Percentiles rank a stretch among this genome's conserved stretches.
These are phyloP conservation scores for Naganishia onofrii DNA, from an alignment of 768 basidiomycete genomes.

Conservation along the genomic window DNA sequence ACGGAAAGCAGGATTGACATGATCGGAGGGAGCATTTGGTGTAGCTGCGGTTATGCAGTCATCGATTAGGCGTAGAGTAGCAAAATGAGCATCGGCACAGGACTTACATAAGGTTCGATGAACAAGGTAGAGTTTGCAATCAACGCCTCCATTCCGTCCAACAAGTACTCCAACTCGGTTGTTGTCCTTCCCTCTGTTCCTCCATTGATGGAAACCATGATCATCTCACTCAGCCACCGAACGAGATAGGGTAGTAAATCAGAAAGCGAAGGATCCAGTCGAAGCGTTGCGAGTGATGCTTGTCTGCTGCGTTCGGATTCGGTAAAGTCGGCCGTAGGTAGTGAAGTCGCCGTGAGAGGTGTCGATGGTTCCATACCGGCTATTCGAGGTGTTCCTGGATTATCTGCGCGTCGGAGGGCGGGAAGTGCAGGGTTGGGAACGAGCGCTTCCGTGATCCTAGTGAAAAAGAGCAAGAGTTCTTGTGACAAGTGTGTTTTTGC, in stretches of 20 bases:
- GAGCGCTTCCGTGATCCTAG: slow-evolving; percentile 78
- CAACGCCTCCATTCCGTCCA: slow-evolving; percentile 80
- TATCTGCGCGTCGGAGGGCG: not conserved
- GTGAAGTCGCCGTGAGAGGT: slow-evolving; percentile 16
- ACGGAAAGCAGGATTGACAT: slow-evolving; percentile 88
- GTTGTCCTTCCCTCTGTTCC: slow-evolving; percentile 53
- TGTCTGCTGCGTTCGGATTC: slow-evolving; percentile 55
- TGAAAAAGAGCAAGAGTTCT: slow-evolving; percentile 92
- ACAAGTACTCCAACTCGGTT: slow-evolving; percentile 73
- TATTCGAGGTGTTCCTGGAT: slow-evolving; percentile 5
- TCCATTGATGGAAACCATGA: slow-evolving; percentile 21
- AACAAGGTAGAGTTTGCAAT: slow-evolving; percentile 84
- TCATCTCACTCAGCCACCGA: slow-evolving; percentile 86
- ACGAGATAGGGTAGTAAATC: slow-evolving; percentile 89
- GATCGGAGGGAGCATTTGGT: slow-evolving; percentile 90
- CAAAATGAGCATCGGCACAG: not conserved
- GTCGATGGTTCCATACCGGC: slow-evolving; percentile 1
- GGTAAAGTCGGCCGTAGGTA: slow-evolving; percentile 23
- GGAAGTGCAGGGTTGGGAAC: slow-evolving; percentile 57
- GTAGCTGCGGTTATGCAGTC: slow-evolving; percentile 61
- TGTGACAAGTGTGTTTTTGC: slow-evolving; percentile 89
- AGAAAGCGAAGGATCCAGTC: slow-evolving; percentile 85
- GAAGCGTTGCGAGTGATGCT: slow-evolving; percentile 84
- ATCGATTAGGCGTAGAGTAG: not conserved
- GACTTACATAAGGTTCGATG: slow-evolving; percentile 91